Evolutionary conservation across 805 yeast genomes (phyloP), one percentile per base, ranked within the genome.

Genomic region (Candida dendrica): DNA sequence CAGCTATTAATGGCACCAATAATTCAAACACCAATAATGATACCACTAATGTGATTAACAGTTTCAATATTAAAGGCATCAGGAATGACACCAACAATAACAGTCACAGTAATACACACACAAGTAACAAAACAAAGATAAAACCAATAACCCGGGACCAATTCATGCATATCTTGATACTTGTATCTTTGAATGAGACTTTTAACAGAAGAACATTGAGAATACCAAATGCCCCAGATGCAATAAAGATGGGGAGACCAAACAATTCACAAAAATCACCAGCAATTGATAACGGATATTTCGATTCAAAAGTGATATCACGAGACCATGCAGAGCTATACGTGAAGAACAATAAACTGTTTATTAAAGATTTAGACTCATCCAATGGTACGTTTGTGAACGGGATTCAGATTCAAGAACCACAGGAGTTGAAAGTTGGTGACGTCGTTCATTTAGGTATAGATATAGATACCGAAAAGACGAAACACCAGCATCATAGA

Each of bases 371-470:
- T 64, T 73, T 89, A 55, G 88, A 89, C 43, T 84, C 95, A 2
- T 84, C 96, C 19, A 93, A 93, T 62, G 99, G 99, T 9, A 91
- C 98, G 0, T 95, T 84, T 60, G 77, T 93, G 38, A 93, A 93
- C 60, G 86, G 81, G 29, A 69, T 65, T 34, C 80, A 89, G 47
- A 71, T 93, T 43, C 64, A 66, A 10, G 52, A 55, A 40, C 83
- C 78, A 36, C 77, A 75, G 17, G 86, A 81, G 50, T 63, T 93
- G 39, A 72, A 79, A 42, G 69, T 79, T n/a, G 90, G 86, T 20
- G 98, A 93, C 61, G 70, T 77, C n/a, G 72, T 93, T n/a, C 95
- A 91, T 54, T 66, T 93, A 42, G 99, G 99, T 1, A 88, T 95
- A 40, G 95, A 95, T 55, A 85, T 93, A 42, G 84, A 81, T 53